A percentile compares a stretch with the other conserved stretches of the same genome.
Evolutionary conservation across 345 rosid species (phyloP).

Genomic region (Firmiana major): DNA sequence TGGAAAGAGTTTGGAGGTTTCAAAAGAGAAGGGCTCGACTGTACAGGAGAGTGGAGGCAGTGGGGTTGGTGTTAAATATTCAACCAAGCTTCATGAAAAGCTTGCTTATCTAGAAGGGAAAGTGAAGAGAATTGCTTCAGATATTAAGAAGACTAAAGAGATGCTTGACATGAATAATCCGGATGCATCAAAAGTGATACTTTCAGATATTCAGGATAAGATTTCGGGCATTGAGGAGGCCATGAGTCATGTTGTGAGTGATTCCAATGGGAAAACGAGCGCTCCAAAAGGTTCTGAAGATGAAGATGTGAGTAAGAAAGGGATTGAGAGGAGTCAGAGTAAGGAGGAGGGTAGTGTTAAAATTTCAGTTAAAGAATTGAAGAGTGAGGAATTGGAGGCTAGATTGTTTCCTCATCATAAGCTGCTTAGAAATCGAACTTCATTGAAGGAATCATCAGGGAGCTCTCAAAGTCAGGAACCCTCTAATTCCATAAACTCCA

Average conservation of each 20-base stretch:
- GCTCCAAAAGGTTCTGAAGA: conserved; percentile 18
- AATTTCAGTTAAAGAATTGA: conserved; percentile 52
- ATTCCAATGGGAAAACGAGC: conserved; percentile 30
- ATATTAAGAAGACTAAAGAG: conserved; percentile 88
- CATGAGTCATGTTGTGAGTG: conserved; percentile 42
- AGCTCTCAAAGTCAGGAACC: conserved; percentile 25
- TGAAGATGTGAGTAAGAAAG: conserved; percentile 25
- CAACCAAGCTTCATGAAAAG: conserved; percentile 81
- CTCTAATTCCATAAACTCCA: conserved; percentile 19
- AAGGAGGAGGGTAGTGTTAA: conserved; percentile 29
- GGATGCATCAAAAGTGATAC: conserved; percentile 58
- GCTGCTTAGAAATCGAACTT: conserved; percentile 63
- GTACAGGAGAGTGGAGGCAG: conserved; percentile 28
- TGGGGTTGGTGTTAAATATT: conserved; percentile 32
- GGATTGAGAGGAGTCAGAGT: conserved; percentile 25
- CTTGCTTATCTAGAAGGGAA: conserved; percentile 91
- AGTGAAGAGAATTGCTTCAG: conserved; percentile 88
- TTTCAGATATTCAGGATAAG: conserved; percentile 83
- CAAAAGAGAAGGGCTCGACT: conserved; percentile 33
- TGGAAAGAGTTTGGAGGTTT: conserved; percentile 35
- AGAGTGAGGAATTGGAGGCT: conserved; percentile 69
- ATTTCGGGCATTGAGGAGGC: conserved; percentile 84
- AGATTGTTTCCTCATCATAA: conserved; percentile 92
- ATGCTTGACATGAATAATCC: conserved; percentile 86
- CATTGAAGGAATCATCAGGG: conserved; percentile 32